Evolutionary conservation across 2,329 filamentous ascomycete genomes (phyloP).

Genomic region (Aotearoamyces nothofagi): DNA sequence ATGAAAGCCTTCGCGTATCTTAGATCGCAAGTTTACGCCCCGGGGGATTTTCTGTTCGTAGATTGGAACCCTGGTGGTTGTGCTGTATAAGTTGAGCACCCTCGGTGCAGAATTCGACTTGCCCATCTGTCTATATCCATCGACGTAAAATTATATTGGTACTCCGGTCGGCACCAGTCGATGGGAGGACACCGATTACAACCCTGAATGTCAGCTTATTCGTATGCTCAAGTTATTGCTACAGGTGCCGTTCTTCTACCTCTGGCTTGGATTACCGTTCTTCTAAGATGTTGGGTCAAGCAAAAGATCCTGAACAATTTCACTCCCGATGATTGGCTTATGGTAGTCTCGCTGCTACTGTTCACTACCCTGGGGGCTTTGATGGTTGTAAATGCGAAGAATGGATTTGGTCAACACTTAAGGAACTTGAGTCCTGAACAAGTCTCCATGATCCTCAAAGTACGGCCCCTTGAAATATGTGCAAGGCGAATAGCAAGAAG

Average conservation of each 20-base stretch:
- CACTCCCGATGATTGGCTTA: not conserved
- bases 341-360: not conserved
- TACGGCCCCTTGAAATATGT: too few species aligned
- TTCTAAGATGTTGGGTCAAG: not conserved
- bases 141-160: not conserved
- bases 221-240: not conserved
- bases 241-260: not conserved
- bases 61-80: too few species aligned
- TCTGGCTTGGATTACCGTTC: not conserved
- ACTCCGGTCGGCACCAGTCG: not conserved
- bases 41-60: too few species aligned
- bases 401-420: not conserved
- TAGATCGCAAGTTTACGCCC: too few species aligned
- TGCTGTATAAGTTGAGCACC: too few species aligned
- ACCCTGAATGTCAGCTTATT: not conserved
- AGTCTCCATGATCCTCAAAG: too few species aligned
- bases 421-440: too few species aligned
- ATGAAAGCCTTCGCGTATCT: too few species aligned
- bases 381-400: not conserved
- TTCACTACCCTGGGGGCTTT: not conserved
- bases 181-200: too few species aligned
- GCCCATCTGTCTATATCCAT: not conserved
- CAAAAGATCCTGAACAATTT: not conserved
- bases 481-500: too few species aligned
- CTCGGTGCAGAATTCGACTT: too few species aligned